Evolutionary conservation across 345 rosid genomes (phyloP).

Genomic region (Barbarea vulgaris): DNA sequence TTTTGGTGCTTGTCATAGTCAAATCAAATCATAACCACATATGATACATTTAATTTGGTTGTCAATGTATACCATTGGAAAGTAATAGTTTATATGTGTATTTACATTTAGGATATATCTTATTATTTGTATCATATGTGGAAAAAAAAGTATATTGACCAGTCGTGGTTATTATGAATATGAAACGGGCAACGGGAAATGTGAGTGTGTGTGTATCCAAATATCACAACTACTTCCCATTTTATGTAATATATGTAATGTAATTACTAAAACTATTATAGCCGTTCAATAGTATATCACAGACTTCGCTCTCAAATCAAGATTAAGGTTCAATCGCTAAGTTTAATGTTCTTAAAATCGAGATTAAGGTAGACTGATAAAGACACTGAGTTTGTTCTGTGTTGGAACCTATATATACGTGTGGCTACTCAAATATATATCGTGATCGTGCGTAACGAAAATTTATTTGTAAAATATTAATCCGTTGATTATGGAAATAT

Average conservation of each 20-base stretch:
- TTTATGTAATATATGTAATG: neutral
- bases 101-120: no score
- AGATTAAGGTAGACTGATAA: no score
- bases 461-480: no score
- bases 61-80: constrained; percentile 25
- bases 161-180: constrained; percentile 19
- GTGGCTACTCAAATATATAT: neutral
- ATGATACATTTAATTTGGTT: constrained; percentile 1
- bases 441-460: no score
- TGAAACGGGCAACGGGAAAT: neutral
- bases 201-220: neutral
- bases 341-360: neutral
- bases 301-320: neutral
- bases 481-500: no score
- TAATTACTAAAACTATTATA: neutral
- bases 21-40: neutral
- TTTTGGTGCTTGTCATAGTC: constrained; percentile 2
- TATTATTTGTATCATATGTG: no score
- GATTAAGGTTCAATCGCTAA: neutral
- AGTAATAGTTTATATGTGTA: no score
- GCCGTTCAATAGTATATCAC: neutral
- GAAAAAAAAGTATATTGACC: no score
- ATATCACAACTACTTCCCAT: neutral
- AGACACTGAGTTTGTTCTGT: no score
- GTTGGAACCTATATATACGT: neutral